phyloP scores from a whole-genome alignment of 768 basidiomycete genomes.

The Amanita pallidorosea region DNA sequence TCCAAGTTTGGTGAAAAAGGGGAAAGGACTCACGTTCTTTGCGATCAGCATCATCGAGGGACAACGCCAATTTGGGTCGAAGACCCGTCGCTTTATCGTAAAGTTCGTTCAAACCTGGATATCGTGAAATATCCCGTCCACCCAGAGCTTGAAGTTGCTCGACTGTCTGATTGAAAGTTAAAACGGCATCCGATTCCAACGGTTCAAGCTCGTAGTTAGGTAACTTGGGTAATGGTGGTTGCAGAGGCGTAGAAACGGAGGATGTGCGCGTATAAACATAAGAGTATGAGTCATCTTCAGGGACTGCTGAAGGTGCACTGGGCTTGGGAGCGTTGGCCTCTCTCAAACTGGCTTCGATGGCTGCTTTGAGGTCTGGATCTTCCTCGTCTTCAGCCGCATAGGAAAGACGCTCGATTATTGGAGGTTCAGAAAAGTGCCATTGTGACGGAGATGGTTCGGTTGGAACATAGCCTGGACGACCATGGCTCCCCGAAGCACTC shows the following conservation, averaged over 20 bases:
- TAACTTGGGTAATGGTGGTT: slow-evolving; percentile 40
- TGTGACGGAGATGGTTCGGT: slow-evolving; percentile 41
- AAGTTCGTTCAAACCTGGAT: slow-evolving; percentile 76
- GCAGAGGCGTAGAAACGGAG: slow-evolving; percentile 23
- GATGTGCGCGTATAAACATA: slow-evolving; percentile 33
- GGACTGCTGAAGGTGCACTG: slow-evolving; percentile 58
- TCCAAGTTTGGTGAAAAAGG: neutral
- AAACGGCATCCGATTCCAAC: slow-evolving; percentile 73
- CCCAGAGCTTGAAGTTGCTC: slow-evolving; percentile 76
- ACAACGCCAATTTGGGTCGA: slow-evolving; percentile 75
- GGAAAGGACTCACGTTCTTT: slow-evolving; percentile 58
- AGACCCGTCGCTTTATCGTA: slow-evolving; percentile 74
- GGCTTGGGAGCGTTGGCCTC: slow-evolving; percentile 73
- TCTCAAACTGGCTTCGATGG: slow-evolving; percentile 90
- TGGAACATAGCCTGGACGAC: slow-evolving; percentile 60
- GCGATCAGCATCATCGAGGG: slow-evolving; percentile 71
- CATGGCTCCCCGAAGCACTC: slow-evolving; percentile 32
- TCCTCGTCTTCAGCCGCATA: slow-evolving; percentile 55
- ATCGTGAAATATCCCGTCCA: slow-evolving; percentile 65
- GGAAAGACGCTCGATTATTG: slow-evolving; percentile 47
- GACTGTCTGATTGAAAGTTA: slow-evolving; percentile 86
- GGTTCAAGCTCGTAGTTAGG: slow-evolving; percentile 77
- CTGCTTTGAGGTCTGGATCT: slow-evolving; percentile 85
- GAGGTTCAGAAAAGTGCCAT: slow-evolving; percentile 63
- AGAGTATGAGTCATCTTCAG: slow-evolving; percentile 26